phyloP scores from a whole-genome alignment of 2,329 filamentous ascomycete genomes.

The Allantophomopsis lycopodina region DNA sequence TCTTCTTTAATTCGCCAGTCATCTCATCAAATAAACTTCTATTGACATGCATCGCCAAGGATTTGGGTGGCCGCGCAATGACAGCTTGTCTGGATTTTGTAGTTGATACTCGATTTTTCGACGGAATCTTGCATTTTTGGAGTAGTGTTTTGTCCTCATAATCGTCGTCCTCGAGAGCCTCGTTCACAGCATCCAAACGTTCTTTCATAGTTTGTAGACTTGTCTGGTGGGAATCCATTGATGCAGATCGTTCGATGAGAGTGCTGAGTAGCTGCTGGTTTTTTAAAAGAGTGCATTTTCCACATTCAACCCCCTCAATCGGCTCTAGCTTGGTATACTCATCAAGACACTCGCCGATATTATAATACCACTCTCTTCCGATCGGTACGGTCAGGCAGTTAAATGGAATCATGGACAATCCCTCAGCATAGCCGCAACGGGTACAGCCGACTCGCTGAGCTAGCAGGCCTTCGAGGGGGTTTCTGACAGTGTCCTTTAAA shows the following conservation, averaged over 20 bases:
- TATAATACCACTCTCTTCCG: constrained; percentile 47
- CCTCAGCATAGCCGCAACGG: constrained; percentile 74
- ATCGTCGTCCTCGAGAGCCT: constrained; percentile 65
- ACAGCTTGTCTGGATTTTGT: constrained; percentile 87
- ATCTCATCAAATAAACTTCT: constrained; percentile 80
- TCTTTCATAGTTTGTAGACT: constrained; percentile 22
- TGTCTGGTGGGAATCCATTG: constrained; percentile 9
- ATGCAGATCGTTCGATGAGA: constrained; percentile 27
- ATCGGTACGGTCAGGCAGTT: constrained; percentile 85
- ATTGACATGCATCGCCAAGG: constrained; percentile 78
- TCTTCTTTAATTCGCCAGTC: constrained; percentile 72
- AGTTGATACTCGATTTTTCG: constrained; percentile 55
- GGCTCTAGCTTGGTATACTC: constrained; percentile 74
- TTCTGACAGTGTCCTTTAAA: constrained; percentile 30
- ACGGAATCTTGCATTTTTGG: constrained; percentile 50
- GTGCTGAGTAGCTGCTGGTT: constrained; percentile 31
- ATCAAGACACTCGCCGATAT: constrained; percentile 67
- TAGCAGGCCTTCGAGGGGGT: constrained; percentile 76
- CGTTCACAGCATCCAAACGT: constrained; percentile 51
- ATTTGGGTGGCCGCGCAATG: constrained; percentile 68
- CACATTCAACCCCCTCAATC: constrained; percentile 83
- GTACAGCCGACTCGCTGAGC: constrained; percentile 85
- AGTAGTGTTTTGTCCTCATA: constrained; percentile 57
- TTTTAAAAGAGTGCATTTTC: constrained; percentile 72
- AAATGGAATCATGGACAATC: constrained; percentile 81